phyloP scores from a whole-genome alignment of 257 asterid genomes.

The Petunia axillaris region DNA sequence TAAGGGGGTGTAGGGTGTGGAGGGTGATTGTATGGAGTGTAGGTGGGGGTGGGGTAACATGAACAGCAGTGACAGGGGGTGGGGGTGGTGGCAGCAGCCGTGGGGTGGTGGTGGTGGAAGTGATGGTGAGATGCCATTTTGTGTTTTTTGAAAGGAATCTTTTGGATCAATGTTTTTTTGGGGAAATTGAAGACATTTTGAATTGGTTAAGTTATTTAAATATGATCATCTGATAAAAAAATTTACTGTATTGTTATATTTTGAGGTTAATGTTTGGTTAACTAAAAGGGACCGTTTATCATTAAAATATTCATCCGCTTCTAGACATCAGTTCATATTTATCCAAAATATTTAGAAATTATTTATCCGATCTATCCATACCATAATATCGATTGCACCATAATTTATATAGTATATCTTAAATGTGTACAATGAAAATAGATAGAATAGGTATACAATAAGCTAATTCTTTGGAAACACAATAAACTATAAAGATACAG shows the following conservation, averaged over 20 bases:
- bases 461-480: too few species aligned
- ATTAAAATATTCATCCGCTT: too few species aligned
- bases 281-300: too few species aligned
- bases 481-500: too few species aligned
- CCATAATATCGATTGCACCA: too few species aligned
- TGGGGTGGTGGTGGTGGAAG: constrained; percentile 38
- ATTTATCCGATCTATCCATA: too few species aligned
- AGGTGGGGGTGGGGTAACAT: constrained; percentile 28
- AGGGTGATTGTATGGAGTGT: constrained; percentile 38
- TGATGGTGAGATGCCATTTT: constrained; percentile 62
- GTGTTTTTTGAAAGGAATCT: constrained; percentile 36
- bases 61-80: constrained; percentile 35
- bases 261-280: neutral
- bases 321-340: too few species aligned
- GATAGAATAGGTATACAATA: too few species aligned
- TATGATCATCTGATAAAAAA: neutral
- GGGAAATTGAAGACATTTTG: neutral
- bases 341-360: too few species aligned
- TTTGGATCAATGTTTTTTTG: neutral
- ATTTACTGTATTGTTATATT: neutral
- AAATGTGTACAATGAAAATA: too few species aligned
- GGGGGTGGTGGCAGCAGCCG: constrained; percentile 34
- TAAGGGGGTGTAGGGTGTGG: constrained; percentile 34
- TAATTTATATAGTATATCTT: too few species aligned
- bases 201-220: neutral